Evolutionary conservation across 164 flowering plant genomes (phyloP).

Genomic region (Cinnamomum chago): DNA sequence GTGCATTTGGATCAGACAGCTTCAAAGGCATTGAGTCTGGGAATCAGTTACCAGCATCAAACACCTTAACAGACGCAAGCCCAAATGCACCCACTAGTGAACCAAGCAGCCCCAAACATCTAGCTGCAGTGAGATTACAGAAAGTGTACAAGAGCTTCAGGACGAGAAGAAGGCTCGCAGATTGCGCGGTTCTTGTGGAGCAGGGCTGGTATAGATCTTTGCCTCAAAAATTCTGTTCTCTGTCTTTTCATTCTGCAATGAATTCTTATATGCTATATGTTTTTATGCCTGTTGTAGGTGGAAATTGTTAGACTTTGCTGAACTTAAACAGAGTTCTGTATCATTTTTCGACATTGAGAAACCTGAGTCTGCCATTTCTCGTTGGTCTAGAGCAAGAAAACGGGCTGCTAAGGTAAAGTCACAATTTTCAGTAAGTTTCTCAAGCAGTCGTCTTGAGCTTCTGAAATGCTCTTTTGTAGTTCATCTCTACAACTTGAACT

Average conservation of each 20-base stretch:
- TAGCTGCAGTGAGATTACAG: slow-evolving; percentile 83
- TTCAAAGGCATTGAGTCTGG: slow-evolving; percentile 13
- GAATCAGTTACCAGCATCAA: slow-evolving; percentile 11
- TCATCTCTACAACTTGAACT: neutral
- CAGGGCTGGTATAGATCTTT: slow-evolving; percentile 59
- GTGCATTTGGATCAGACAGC: slow-evolving; percentile 6
- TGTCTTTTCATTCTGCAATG: neutral
- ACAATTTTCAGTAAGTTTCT: neutral
- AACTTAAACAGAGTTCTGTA: slow-evolving; percentile 73
- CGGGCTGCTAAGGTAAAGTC: slow-evolving; percentile 78
- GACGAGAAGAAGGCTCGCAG: slow-evolving; percentile 86
- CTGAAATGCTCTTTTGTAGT: neutral
- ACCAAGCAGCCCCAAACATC: slow-evolving; percentile 43
- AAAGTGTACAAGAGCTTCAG: slow-evolving; percentile 96
- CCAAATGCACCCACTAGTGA: slow-evolving; percentile 18
- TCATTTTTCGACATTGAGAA: slow-evolving; percentile 82
- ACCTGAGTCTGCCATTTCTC: slow-evolving; percentile 70
- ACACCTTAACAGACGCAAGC: slow-evolving; percentile 10
- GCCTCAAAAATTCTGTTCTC: neutral
- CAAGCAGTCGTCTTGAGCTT: neutral
- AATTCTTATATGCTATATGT: neutral
- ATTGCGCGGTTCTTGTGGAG: slow-evolving; percentile 89
- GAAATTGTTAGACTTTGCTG: slow-evolving; percentile 71
- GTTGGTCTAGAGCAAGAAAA: slow-evolving; percentile 88
- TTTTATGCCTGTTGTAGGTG: slow-evolving; percentile 23